Evolutionary conservation across 2,329 filamentous ascomycete genomes (phyloP).

Genomic region (Penicillium sp.): DNA sequence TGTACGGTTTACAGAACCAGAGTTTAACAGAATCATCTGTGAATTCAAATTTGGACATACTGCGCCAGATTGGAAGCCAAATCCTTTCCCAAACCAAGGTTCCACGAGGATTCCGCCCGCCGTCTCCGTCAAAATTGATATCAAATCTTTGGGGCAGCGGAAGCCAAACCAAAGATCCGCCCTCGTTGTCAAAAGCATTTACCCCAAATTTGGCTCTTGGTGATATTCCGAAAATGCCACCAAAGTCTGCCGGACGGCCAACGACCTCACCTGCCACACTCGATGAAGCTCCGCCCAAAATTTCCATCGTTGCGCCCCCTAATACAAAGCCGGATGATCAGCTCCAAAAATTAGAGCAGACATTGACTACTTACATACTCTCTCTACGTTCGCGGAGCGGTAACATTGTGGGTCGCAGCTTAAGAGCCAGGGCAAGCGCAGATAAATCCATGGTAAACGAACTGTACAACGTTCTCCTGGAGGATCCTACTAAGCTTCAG

Average conservation of each 20-base stretch:
- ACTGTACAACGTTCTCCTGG: slow-evolving; percentile 81
- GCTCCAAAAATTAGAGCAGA: slow-evolving; percentile 73
- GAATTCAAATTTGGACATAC: slow-evolving; percentile 71
- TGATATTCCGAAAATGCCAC: slow-evolving; percentile 43
- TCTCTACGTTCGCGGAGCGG: slow-evolving; percentile 81
- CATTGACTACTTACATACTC: slow-evolving; percentile 76
- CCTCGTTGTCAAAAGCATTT: slow-evolving; percentile 31
- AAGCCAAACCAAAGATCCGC: slow-evolving; percentile 38
- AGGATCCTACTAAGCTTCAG: slow-evolving; percentile 75
- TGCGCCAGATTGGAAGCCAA: slow-evolving; percentile 65
- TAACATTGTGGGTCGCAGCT: slow-evolving; percentile 72
- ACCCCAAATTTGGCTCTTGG: slow-evolving; percentile 35
- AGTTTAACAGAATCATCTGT: slow-evolving; percentile 60
- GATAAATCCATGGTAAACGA: slow-evolving; percentile 83
- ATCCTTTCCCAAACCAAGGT: slow-evolving; percentile 59
- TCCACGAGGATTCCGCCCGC: slow-evolving; percentile 62
- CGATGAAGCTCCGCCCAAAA: slow-evolving; percentile 26
- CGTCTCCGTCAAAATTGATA: slow-evolving; percentile 87
- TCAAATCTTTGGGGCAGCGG: slow-evolving; percentile 73
- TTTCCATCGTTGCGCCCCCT: slow-evolving; percentile 54
- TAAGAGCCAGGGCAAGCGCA: slow-evolving; percentile 65
- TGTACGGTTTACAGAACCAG: slow-evolving; percentile 58
- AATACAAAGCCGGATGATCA: slow-evolving; percentile 58
- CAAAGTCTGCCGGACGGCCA: slow-evolving; percentile 38
- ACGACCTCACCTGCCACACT: slow-evolving; percentile 34